Conservation (phyloP, 192 early-diverging fungal species). For the Helicostylum pulchrum region DNA sequence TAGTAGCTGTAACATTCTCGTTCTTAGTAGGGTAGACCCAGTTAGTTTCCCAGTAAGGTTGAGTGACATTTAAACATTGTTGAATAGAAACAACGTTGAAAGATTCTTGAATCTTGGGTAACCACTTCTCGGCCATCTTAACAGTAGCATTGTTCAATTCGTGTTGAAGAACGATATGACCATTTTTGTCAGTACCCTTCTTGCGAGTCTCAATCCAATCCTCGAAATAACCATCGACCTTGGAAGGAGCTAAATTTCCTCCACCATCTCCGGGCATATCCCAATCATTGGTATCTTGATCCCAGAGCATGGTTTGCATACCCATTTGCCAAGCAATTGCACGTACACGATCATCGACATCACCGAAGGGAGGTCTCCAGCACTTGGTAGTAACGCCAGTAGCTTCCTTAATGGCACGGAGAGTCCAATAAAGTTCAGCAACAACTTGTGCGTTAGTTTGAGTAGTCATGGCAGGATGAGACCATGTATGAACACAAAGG, state of each 20-base stretch:
- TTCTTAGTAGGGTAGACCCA: conserved; percentile 33
- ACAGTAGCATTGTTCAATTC: conserved; percentile 41
- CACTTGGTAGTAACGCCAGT: conserved; percentile 39
- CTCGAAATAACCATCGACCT: conserved; percentile 29
- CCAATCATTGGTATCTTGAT: conserved; percentile 38
- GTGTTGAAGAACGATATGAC: conserved; percentile 37
- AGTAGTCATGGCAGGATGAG: conserved; percentile 48
- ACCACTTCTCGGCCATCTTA: conserved; percentile 38
- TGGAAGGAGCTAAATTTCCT: conserved; percentile 18
- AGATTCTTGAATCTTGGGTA: conserved; percentile 30
- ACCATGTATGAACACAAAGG: conserved; percentile 58
- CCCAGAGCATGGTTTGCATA: conserved; percentile 18
- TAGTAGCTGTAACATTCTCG: neutral
- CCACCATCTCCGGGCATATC: conserved; percentile 30
- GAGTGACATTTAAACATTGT: conserved; percentile 22
- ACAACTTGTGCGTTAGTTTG: conserved; percentile 41
- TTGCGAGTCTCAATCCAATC: conserved; percentile 25
- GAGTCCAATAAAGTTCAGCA: conserved; percentile 45
- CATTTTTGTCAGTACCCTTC: conserved; percentile 14
- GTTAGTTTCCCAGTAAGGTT: conserved; percentile 38
- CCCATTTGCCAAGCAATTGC: conserved; percentile 30
- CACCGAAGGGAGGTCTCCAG: conserved; percentile 47
- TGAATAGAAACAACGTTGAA: conserved; percentile 27
- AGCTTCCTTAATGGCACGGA: conserved; percentile 40
- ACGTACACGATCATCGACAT: conserved; percentile 47